These are phyloP conservation scores for Verticillium isaacii DNA, from an alignment of 2,329 filamentous ascomycete species.

Conservation along the genomic window DNA sequence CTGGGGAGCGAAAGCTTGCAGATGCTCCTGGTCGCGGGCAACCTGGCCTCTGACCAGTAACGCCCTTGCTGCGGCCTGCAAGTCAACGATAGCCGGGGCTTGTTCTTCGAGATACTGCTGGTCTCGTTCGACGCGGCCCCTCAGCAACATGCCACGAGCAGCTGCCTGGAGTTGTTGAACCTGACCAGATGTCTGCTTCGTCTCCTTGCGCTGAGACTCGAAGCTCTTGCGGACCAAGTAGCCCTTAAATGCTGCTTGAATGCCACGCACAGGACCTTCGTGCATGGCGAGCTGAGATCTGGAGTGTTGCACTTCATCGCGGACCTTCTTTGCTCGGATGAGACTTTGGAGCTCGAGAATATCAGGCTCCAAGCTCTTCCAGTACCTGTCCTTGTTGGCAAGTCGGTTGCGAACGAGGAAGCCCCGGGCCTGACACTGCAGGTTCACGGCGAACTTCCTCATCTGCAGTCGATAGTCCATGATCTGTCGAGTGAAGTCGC, in stretches of 20 bases:
- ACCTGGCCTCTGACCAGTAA: slow-evolving; percentile 53
- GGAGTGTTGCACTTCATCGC: slow-evolving; percentile 51
- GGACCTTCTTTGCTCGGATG: slow-evolving; percentile 63
- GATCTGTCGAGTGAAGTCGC: slow-evolving; percentile 81
- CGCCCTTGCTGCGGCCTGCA: slow-evolving; percentile 66
- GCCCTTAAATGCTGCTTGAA: slow-evolving; percentile 64
- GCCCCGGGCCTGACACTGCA: slow-evolving; percentile 77
- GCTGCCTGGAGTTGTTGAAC: slow-evolving; percentile 60
- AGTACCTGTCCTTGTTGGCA: slow-evolving; percentile 58
- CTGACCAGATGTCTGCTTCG: slow-evolving; percentile 43
- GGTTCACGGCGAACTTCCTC: slow-evolving; percentile 70
- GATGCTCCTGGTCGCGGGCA: slow-evolving; percentile 42
- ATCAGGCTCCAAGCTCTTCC: slow-evolving; percentile 65
- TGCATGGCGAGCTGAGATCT: slow-evolving; percentile 57
- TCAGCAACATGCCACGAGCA: slow-evolving; percentile 61
- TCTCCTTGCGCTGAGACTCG: slow-evolving; percentile 50
- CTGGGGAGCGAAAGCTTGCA: slow-evolving; percentile 42
- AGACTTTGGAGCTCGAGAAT: slow-evolving; percentile 80
- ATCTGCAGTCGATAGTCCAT: slow-evolving; percentile 78
- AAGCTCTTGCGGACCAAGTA: slow-evolving; percentile 58
- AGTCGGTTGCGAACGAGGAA: slow-evolving; percentile 65
- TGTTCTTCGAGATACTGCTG: slow-evolving; percentile 47
- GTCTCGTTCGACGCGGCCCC: slow-evolving; percentile 51
- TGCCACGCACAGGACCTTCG: slow-evolving; percentile 57
- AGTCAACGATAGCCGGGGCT: slow-evolving; percentile 41